These are phyloP conservation scores for Luvunga scandens DNA, from an alignment of 345 rosid species.

Conservation along the genomic window DNA sequence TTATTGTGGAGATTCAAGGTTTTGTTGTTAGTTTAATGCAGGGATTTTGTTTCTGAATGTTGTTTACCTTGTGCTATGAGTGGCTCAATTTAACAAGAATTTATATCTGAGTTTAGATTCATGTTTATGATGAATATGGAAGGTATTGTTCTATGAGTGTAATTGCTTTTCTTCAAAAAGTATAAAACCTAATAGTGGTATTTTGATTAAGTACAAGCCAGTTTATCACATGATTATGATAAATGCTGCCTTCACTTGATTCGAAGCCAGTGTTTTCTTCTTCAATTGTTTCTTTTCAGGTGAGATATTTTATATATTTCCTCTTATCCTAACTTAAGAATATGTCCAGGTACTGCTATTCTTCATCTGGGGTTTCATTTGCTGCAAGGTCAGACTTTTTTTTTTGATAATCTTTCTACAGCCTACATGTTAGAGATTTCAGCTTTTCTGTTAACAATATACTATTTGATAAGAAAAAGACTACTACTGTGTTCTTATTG, in stretches of 20 bases:
- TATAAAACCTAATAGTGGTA: not conserved
- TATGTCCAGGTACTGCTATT: slow-evolving; percentile 68
- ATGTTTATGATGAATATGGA: not conserved
- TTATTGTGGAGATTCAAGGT: slow-evolving; percentile 88
- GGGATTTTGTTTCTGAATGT: not conserved
- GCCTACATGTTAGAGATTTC: not conserved
- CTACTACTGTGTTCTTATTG: not conserved
- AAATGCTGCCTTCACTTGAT: not conserved
- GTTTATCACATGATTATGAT: not conserved
- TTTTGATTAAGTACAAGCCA: not conserved
- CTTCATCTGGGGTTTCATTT: slow-evolving; percentile 71
- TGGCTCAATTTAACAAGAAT: slow-evolving; percentile 7
- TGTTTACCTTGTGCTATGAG: not conserved
- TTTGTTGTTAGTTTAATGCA: slow-evolving; percentile 9
- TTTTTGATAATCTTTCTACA: not conserved
- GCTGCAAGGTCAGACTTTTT: slow-evolving; percentile 74
- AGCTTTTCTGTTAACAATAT: not conserved
- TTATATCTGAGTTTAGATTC: not conserved
- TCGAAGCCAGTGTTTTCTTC: not conserved
- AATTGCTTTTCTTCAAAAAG: not conserved
- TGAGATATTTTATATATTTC: slow-evolving; percentile 1
- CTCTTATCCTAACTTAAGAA: slow-evolving; percentile 20
- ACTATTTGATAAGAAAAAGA: not conserved
- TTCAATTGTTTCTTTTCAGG: not conserved
- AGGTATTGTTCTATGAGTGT: too few relatives aligned